These are phyloP conservation scores for Aspergillus japonicus DNA, from an alignment of 2,329 filamentous ascomycete species.

Conservation along the genomic window DNA sequence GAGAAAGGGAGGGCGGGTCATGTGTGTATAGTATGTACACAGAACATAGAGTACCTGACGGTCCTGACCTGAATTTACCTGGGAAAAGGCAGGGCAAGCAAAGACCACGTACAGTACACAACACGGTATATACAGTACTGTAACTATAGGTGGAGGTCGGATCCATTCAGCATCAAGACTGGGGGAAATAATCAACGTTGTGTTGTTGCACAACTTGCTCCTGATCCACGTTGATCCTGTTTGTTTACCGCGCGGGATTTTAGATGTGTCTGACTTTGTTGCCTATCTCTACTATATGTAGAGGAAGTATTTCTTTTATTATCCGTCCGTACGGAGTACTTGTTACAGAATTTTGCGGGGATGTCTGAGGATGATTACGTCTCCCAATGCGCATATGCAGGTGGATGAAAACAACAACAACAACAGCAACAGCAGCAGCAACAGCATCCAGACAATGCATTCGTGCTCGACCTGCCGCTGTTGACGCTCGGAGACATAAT, in stretches of 20 bases:
- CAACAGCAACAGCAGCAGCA: too few relatives aligned
- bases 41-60: too few relatives aligned
- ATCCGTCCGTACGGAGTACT: neutral
- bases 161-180: neutral
- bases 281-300: neutral
- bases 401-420: neutral
- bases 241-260: conserved; percentile 13
- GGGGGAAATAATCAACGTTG: conserved; percentile 2
- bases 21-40: too few relatives aligned
- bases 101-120: too few relatives aligned
- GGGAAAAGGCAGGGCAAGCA: too few relatives aligned
- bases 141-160: too few relatives aligned
- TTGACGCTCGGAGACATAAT: neutral
- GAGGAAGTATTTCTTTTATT: neutral
- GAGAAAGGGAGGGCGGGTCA: too few relatives aligned
- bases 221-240: conserved; percentile 10
- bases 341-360: conserved; percentile 9
- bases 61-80: too few relatives aligned
- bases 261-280: neutral
- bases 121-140: too few relatives aligned
- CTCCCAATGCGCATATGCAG: neutral
- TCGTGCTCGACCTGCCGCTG: conserved; percentile 1
- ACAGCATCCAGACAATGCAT: neutral
- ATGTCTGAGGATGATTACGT: conserved; percentile 3
- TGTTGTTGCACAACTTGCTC: conserved; percentile 10